Conservation (phyloP, 2,329 filamentous ascomycete species). For the Orbilia blumenaviensis region DNA sequence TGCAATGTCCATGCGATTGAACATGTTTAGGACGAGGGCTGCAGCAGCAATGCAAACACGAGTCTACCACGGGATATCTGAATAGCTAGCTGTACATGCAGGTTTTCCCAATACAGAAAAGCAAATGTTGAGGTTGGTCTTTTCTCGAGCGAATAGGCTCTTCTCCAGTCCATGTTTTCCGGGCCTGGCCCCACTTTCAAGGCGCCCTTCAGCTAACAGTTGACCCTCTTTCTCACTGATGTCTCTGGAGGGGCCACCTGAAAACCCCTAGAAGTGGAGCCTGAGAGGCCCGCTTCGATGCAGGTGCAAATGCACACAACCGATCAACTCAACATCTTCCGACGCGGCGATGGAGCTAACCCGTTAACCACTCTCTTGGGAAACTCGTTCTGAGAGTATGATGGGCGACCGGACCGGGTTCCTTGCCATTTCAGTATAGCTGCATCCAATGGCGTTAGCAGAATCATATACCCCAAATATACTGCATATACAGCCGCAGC, state of each 20-base stretch:
- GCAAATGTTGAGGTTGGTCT: background rate
- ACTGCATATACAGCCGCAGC: slow-evolving; percentile 41
- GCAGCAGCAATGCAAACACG: background rate
- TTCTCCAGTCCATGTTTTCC: slow-evolving; percentile 31
- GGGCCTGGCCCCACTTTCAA: slow-evolving; percentile 36
- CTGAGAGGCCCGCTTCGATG: slow-evolving; percentile 17
- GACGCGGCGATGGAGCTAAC: slow-evolving; percentile 44
- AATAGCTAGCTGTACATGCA: slow-evolving; percentile 41
- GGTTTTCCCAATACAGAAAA: slow-evolving; percentile 27
- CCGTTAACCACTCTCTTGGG: slow-evolving; percentile 43
- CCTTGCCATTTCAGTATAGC: background rate
- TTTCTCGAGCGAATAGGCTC: slow-evolving; percentile 40
- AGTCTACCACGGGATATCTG: slow-evolving; percentile 13
- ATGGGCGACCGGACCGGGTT: slow-evolving; percentile 21
- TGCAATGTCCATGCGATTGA: slow-evolving; percentile 8
- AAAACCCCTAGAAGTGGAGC: slow-evolving; percentile 17
- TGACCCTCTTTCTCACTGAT: slow-evolving; percentile 4
- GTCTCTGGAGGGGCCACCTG: slow-evolving; percentile 27
- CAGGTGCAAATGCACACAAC: slow-evolving; percentile 26
- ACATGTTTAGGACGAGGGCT: background rate
- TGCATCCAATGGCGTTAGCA: slow-evolving; percentile 17
- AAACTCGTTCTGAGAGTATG: slow-evolving; percentile 5
- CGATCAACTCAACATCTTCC: slow-evolving; percentile 28
- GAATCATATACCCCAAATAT: slow-evolving; percentile 40
- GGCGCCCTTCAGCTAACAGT: slow-evolving; percentile 45